Base-by-base conservation (phyloP, 2,329 filamentous ascomycete genomes). In the Pseudopithomyces maydicus region DNA sequence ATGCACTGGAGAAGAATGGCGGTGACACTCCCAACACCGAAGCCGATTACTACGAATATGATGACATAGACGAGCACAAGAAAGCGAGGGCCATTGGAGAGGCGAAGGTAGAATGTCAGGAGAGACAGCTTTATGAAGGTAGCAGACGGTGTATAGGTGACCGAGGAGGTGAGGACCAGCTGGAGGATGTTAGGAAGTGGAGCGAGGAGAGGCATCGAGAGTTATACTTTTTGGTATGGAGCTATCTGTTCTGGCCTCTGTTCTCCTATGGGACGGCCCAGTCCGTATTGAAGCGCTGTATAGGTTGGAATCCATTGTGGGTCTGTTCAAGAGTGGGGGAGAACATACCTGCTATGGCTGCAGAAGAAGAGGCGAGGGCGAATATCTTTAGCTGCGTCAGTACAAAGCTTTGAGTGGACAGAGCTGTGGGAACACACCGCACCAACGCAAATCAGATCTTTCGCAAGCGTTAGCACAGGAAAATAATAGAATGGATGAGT, bases 291-390 rank as follows among this genome's bases (percentile, higher is more conserved):
- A 35, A 48, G 10, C n/a, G 46, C 46, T 48, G 26, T 29, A 29
- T 29, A 5, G 4, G 26, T 29, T 29, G 5, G 26, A 29, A 29
- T 8, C 8, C 26, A 29, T 29, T 4, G 26, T 29, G 26, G 26
- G 26, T 29, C 26, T 29, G 26, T 29, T 29, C 26, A 29, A 29
- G 26, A 29, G 26, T 29, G 26, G 26, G 8, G 26, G 26, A 29
- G 26, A 29, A 38, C 46, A 38, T 48, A 48, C 46, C 46, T 11
- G 46, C 32, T 38, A 48, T 38, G 20, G 46, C 32, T 19, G 46
- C 38, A 19, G 26, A 19, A 12, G 46, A 48, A 32, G 19, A 48
- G 10, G 38, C 46, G 22, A 48, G 17, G 5, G 46, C 32, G 19
- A 48, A 48, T 14, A 48, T n/a, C 46, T 48, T 38, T 23, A 15